Conservation (phyloP, 306 rosid species). For the Benincasa hispida region DNA sequence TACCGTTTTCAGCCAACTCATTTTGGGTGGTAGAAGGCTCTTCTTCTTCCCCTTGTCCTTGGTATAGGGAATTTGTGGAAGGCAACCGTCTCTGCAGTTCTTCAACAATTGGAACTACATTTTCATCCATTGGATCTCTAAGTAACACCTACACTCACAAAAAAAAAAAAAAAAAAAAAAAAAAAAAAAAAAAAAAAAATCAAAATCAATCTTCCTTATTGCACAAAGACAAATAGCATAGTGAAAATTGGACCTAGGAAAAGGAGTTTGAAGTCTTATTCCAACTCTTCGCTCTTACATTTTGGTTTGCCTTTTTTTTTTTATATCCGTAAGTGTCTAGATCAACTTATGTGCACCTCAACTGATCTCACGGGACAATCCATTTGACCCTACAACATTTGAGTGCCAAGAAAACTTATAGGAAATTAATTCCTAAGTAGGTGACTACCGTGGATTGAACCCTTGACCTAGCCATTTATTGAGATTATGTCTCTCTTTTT, state of each 20-base stretch:
- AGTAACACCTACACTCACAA: slow-evolving; percentile 40
- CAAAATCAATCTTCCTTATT: neutral
- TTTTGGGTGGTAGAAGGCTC: slow-evolving; percentile 32
- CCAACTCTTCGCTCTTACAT: neutral
- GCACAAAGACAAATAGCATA: neutral
- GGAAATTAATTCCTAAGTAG: too few species aligned
- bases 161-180: neutral
- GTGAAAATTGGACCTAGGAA: neutral
- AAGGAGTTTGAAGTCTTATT: neutral
- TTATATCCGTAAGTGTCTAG: too few species aligned
- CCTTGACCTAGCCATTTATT: too few species aligned
- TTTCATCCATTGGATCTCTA: slow-evolving; percentile 70
- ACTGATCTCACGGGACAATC: too few species aligned
- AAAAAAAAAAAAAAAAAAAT: too few species aligned
- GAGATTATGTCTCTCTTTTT: too few species aligned
- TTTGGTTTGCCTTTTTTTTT: too few species aligned
- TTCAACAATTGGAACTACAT: slow-evolving; percentile 77
- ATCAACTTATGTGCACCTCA: too few species aligned
- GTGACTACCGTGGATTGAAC: too few species aligned
- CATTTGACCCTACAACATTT: too few species aligned
- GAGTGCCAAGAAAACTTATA: too few species aligned
- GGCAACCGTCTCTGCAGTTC: slow-evolving; percentile 84
- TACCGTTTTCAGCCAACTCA: slow-evolving; percentile 83
- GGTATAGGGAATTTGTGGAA: slow-evolving; percentile 9
- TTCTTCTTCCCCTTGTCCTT: slow-evolving; percentile 20